These are phyloP conservation scores for Cyclotella kingstonii DNA, from an alignment of 108 stramenopile genomes.

Conservation along the genomic window DNA sequence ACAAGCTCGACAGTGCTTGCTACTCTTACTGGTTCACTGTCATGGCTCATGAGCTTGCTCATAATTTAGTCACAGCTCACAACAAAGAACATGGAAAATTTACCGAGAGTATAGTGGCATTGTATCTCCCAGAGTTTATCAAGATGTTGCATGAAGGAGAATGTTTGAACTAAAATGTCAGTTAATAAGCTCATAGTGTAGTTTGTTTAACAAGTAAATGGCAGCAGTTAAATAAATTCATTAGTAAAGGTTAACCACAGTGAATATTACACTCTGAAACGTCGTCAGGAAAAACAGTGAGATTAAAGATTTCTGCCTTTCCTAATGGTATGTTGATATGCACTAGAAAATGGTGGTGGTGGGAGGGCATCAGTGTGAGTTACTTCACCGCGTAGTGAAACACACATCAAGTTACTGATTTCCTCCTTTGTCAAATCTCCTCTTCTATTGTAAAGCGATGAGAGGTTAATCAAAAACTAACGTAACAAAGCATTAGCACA, in stretches of 20 bases:
- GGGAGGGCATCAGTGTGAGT: conserved; percentile 59
- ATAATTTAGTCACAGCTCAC: conserved; percentile 65
- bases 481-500: not conserved
- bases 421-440: conserved; percentile 56
- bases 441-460: conserved; percentile 8
- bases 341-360: conserved; percentile 66
- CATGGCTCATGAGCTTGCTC: conserved; percentile 68
- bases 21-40: conserved; percentile 74
- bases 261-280: not conserved
- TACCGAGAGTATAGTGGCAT: conserved; percentile 16
- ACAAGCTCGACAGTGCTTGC: conserved; percentile 36
- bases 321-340: conserved; percentile 54
- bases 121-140: conserved; percentile 26
- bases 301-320: conserved; percentile 15
- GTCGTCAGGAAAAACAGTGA: not conserved
- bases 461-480: not conserved
- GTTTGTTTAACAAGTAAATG: no score
- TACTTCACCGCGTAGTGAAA: conserved; percentile 74
- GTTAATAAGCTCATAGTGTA: no score
- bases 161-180: no score
- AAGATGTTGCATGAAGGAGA: conserved; percentile 6
- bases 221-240: no score
- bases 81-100: conserved; percentile 51
- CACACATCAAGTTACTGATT: conserved; percentile 66
- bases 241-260: no score